Evolutionary conservation across 768 basidiomycete genomes (phyloP).

Genomic region (Xanthoconium stramineum): DNA sequence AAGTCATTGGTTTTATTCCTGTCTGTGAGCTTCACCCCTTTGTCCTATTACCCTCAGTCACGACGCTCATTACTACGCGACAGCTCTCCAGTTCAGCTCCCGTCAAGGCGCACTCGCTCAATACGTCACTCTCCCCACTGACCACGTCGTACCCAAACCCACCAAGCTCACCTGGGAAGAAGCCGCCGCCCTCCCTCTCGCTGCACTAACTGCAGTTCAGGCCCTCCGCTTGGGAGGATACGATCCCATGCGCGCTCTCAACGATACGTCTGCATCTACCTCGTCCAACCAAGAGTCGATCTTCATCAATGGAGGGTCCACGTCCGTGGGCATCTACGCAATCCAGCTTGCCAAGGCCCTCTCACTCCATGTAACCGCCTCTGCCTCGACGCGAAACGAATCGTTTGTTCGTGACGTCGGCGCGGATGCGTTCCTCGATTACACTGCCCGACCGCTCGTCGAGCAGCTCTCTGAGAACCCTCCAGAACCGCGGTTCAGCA

Average conservation of each 20-base stretch:
- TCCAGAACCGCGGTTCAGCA: constrained; percentile 50
- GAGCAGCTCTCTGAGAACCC: constrained; percentile 43
- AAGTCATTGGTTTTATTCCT: constrained; percentile 57
- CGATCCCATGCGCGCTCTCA: constrained; percentile 36
- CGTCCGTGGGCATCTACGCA: constrained; percentile 64
- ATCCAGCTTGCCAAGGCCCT: constrained; percentile 70
- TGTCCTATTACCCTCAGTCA: too few relatives aligned
- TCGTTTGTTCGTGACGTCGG: constrained; percentile 56
- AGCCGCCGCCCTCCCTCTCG: constrained; percentile 61
- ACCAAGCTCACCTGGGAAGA: constrained; percentile 47
- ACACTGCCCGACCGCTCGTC: constrained; percentile 49
- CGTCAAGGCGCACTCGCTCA: constrained; percentile 57
- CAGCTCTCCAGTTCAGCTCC: constrained; percentile 32
- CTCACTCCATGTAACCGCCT: constrained; percentile 56
- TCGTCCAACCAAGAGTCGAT: constrained; percentile 43
- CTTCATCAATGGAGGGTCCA: constrained; percentile 70
- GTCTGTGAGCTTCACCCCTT: constrained; percentile 25
- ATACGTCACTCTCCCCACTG: constrained; percentile 52
- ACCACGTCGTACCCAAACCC: constrained; percentile 38
- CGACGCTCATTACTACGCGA: not conserved
- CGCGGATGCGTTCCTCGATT: constrained; percentile 70
- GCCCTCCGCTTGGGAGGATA: constrained; percentile 46
- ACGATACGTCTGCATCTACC: not conserved
- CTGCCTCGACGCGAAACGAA: constrained; percentile 59
- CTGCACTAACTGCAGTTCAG: constrained; percentile 57